Base-by-base conservation (phyloP, 1,139 yeast species). In the Diutina pseudorugosa region DNA sequence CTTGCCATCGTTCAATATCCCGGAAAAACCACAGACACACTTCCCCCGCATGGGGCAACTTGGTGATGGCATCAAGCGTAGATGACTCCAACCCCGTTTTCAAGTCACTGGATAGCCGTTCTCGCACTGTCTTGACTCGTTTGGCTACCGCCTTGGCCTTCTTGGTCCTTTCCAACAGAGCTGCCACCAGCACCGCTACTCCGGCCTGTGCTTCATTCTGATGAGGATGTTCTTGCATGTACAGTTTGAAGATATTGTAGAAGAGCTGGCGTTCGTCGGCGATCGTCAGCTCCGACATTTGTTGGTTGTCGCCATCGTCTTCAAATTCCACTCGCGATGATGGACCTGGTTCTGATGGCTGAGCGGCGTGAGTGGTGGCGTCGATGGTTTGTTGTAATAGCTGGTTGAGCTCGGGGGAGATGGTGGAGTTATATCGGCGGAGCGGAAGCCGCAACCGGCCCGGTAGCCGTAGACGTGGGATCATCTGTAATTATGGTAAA, bases 61-160 rank as follows among this genome's bases (percentile, higher is more conserved):
- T 43, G 11, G 58, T 57, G 4, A 71, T 65, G 51, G 62, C 55
- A 0, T 57, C 52, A 3, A 43, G 7, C n/a, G 33, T 43, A 12
- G 30, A 20, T 1, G 23, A 14, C n/a, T 20, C 14, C 3, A 43
- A n/a, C 16, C 16, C 47, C 16, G 1, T 9, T 14, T 14, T 14
- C 9, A 23, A 5, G 3, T 43, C 18, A 14, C 19, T 25, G n/a
- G 66, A 50, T 0, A 71, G 64, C 9, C 71, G 70, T 1, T 33
- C 50, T 52, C 71, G 60, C 0, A 71, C 67, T 2, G 51, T 56
- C 19, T 57, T 56, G 7, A 64, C 58, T 23, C 53, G 19, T 20
- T 41, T 45, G n/a, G 33, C 19, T 36, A n/a, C 19, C 23, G 11
- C 2, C 14, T 19, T 42, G 4, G 23, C 27, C 18, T n/a, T 19